Evolutionary conservation across 2,329 filamentous ascomycete species (phyloP), one percentile per base, ranked within the genome.

Genomic region (Gaeumannomyces tritici): DNA sequence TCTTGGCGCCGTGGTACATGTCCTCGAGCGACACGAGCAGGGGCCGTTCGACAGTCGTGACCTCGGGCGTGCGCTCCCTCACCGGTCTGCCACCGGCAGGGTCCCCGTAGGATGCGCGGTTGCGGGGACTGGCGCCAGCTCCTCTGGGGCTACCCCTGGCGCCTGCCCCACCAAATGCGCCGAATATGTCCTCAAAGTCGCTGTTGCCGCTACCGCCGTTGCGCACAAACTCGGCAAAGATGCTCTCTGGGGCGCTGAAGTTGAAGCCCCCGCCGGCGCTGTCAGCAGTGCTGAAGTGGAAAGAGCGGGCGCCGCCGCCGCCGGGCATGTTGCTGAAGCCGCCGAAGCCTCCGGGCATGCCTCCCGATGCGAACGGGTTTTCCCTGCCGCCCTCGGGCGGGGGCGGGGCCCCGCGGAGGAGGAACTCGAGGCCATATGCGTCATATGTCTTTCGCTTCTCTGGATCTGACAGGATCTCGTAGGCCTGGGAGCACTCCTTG

Each of bases 401-500:
- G 82, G 9, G 88, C 83, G 51, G 35, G 12, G 33, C 56, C 59
- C 93, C 93, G 60, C 89, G 88, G 35, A 96, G 82, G 61, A 99
- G 83, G 78, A 93, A 96, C 70, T 98, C 95, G 65, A 98, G 88
- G 65, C 95, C 95, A 75, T 88, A 97, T 73, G 93, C 88, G 74
- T 99, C 95, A 74, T 99, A 99, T 55, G 88, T 88, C 76, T 96
- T 95, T 71, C 95, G 89, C 78, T 98, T 99, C 73, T 98, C 93
- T 64, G 93, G 93, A 71, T 99, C 95, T 65, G 91, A 96, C 3
- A 99, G 87, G 69, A 99, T 96, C 78, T 99, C 95, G 79, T 97
- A 99, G 63, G 95, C 95, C 78, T 98, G 93, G 1, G 92, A 96
- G 67, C 92, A 90, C 75, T 98, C 95, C 79, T 99, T 99, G 83